phyloP scores from a whole-genome alignment of 768 basidiomycete species.

The Lactarius sp. region DNA sequence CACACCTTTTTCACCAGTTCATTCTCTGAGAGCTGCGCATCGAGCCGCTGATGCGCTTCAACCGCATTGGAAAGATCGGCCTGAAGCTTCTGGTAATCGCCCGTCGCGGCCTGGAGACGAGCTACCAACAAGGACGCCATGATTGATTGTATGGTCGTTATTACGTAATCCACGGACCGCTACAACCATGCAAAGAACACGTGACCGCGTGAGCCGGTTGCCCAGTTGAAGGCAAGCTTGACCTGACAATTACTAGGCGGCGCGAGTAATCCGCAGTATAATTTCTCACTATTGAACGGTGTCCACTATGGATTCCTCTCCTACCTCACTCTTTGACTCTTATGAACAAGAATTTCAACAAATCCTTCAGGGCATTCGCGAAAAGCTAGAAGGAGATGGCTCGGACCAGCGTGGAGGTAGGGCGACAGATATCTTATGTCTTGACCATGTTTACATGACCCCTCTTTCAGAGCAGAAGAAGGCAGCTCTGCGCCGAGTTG shows the following conservation, averaged over 20 bases:
- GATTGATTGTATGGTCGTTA: neutral
- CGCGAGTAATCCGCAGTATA: neutral
- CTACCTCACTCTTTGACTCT: constrained; percentile 80
- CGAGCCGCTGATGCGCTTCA: constrained; percentile 80
- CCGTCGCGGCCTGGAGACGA: constrained; percentile 61
- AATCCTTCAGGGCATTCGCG: constrained; percentile 67
- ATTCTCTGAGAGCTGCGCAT: constrained; percentile 87
- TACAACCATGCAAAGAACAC: neutral
- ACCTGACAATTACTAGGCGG: no score
- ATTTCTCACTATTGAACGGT: neutral
- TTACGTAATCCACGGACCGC: constrained; percentile 1
- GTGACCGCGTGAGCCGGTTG: neutral
- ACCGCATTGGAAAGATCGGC: constrained; percentile 65
- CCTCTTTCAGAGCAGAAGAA: constrained; percentile 66
- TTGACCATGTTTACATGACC: neutral
- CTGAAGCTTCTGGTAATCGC: constrained; percentile 80
- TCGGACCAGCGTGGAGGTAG: constrained; percentile 66
- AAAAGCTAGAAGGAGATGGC: constrained; percentile 70
- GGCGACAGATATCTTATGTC: constrained; percentile 23
- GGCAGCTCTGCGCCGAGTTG: constrained; percentile 71
- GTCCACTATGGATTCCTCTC: constrained; percentile 68
- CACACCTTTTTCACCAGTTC: constrained; percentile 84
- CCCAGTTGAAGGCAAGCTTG: no score
- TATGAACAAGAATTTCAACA: constrained; percentile 92
- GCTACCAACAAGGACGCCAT: constrained; percentile 52